Evolutionary conservation across 208 protist genomes (phyloP).

Genomic region (Leishmania amazonensis): DNA sequence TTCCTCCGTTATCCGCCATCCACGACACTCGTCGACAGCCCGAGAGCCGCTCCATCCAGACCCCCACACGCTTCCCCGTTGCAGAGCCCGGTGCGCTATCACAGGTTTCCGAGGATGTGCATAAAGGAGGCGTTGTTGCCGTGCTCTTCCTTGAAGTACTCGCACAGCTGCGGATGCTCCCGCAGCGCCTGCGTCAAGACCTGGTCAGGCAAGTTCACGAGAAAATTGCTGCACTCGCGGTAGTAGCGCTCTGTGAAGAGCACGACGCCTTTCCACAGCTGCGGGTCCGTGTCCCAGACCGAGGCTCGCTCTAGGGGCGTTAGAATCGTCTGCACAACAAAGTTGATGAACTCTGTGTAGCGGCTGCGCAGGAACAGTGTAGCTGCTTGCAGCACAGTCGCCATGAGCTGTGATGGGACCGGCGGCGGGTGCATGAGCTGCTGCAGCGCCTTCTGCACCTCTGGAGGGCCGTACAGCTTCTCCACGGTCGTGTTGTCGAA

Average conservation of each 20-base stretch:
- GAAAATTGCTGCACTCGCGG: slow-evolving; percentile 69
- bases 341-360: slow-evolving; percentile 48
- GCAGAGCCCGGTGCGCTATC: background rate
- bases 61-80: background rate
- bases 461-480: slow-evolving; percentile 53
- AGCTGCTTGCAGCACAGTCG: slow-evolving; percentile 60
- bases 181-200: slow-evolving; percentile 70
- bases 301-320: slow-evolving; percentile 54
- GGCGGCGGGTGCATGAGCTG: slow-evolving; percentile 52
- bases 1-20: background rate
- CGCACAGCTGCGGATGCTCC: slow-evolving; percentile 42
- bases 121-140: slow-evolving; percentile 81
- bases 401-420: slow-evolving; percentile 81
- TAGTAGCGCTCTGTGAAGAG: slow-evolving; percentile 78
- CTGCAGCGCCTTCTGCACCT: slow-evolving; percentile 57
- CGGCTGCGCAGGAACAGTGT: slow-evolving; percentile 33
- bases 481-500: slow-evolving; percentile 53
- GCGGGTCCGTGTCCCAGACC: slow-evolving; percentile 61
- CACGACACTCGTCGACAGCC: background rate
- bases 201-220: slow-evolving; percentile 74
- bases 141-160: slow-evolving; percentile 69
- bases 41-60: background rate
- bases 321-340: slow-evolving; percentile 60
- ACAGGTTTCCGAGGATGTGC: slow-evolving; percentile 67
- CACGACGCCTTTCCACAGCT: slow-evolving; percentile 75